phyloP scores from a whole-genome alignment of 1,284 basidiomycete species.

The Ustilago shanxiensis region DNA sequence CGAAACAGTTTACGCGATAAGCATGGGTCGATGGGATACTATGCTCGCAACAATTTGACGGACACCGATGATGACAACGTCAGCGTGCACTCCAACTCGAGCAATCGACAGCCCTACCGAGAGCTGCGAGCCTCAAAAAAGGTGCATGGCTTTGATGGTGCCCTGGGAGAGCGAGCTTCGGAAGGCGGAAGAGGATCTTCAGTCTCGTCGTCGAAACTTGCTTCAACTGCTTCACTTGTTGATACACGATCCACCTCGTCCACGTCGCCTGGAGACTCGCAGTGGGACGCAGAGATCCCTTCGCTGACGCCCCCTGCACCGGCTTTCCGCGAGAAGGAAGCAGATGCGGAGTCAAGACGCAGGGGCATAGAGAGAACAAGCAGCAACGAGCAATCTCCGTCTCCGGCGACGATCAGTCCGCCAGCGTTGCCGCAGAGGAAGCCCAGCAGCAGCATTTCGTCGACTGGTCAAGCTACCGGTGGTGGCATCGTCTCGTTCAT shows the following conservation, averaged over 20 bases:
- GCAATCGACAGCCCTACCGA: slow-evolving; percentile 41
- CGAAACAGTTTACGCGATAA: slow-evolving; percentile 17
- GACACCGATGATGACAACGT: slow-evolving; percentile 50
- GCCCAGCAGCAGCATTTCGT: slow-evolving; percentile 41
- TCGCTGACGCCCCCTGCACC: slow-evolving; percentile 47
- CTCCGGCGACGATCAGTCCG: not conserved
- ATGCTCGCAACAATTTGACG: slow-evolving; percentile 29
- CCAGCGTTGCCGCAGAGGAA: slow-evolving; percentile 30
- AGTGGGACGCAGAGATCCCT: slow-evolving; percentile 49
- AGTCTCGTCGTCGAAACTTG: slow-evolving; percentile 14
- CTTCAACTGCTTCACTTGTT: slow-evolving; percentile 11
- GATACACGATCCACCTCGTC: slow-evolving; percentile 11
- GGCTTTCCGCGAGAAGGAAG: slow-evolving; percentile 33
- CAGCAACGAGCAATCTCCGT: slow-evolving; percentile 17
- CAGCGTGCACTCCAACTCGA: slow-evolving; percentile 48
- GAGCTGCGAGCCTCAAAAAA: slow-evolving; percentile 44
- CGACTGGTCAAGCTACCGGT: slow-evolving; percentile 30
- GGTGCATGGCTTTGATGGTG: slow-evolving; percentile 37
- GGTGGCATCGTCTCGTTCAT: slow-evolving; percentile 47
- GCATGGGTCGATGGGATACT: slow-evolving; percentile 10
- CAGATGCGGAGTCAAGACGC: slow-evolving; percentile 21
- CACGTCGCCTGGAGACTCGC: slow-evolving; percentile 20
- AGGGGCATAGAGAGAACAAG: slow-evolving; percentile 22
- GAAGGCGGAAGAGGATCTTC: slow-evolving; percentile 13
- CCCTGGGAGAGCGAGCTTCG: slow-evolving; percentile 6